Conservation (phyloP, 176 grass and related monocot species). For the Bolboschoenus planiculmis region DNA sequence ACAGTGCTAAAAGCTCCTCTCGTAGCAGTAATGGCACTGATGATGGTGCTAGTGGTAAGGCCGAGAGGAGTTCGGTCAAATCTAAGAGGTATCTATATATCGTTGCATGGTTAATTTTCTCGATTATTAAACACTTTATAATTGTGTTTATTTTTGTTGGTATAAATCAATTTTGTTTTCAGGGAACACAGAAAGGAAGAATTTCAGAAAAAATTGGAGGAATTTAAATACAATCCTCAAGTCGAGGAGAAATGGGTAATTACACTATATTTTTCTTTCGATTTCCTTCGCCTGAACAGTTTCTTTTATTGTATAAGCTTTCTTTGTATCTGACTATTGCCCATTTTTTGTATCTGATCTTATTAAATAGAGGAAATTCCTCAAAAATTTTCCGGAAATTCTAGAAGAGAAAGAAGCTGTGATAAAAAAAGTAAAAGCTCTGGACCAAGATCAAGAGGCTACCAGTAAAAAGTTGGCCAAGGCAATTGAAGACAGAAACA, state of each 20-base stretch:
- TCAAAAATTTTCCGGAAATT: not conserved
- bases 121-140: not conserved
- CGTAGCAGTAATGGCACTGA: constrained; percentile 1
- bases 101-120: not conserved
- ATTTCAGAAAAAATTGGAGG: not conserved
- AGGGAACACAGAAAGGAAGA: not conserved
- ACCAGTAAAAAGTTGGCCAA: not conserved
- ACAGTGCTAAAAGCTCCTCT: not conserved
- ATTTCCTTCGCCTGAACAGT: not conserved
- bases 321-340: not conserved
- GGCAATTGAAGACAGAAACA: not conserved
- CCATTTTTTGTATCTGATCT: not conserved
- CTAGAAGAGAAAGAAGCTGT: not conserved
- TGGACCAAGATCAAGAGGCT: not conserved
- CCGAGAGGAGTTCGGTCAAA: not conserved
- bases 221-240: not conserved
- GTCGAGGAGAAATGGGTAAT: not conserved
- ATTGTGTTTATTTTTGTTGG: not conserved
- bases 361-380: not conserved
- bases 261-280: not conserved
- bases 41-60: not conserved
- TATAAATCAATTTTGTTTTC: not conserved
- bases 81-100: not conserved
- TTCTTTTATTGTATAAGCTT: not conserved
- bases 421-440: not conserved